Evolutionary conservation across 2,329 filamentous ascomycete genomes (phyloP), one percentile per base, ranked within the genome.

Genomic region (Pseudocercospora vitis): DNA sequence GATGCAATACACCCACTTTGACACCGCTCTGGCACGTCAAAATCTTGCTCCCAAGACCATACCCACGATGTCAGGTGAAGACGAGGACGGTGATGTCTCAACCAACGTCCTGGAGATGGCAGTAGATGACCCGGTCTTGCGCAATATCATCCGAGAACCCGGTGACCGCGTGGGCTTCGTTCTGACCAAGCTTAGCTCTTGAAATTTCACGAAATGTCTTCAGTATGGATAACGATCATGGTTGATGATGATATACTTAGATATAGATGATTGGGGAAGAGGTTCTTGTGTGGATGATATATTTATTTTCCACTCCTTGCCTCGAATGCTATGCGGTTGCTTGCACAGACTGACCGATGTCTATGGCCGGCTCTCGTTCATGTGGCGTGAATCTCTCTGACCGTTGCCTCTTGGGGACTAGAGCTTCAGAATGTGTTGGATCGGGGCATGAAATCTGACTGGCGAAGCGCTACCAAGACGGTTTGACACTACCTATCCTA

Each of bases 1-100:
- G 39, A 81, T 82, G 79, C 72, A 77, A 54, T 83, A 81, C 59
- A 68, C 68, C 5, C 80, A 83, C 63, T 71, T 82, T 28, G 76
- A 82, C 55, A 73, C 73, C 7, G 63, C 71, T 1, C 59, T 65
- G 8, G 53, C 47, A 8, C 40, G 42, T 60, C 68, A 39, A 63
- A 69, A 57, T 59, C 51, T 40, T 60, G 57, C 44, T 24, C 21
- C 24, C 53, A 35, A 48, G 48, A 12, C 33, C n/a, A 16, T 33
- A 23, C 31, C 68, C 68, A 33, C 58, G 44, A 46, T 33, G 18
- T 52, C 29, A 53, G 68, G 68, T 8, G 68, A 70, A 42, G 63
- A 74, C 24, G 67, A 63, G 26, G 68, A 68, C 42, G 60, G 58
- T 3, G 58, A 61, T 70, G 3, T 63, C 66, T 33, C 57, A 63